Base-by-base conservation (phyloP, 345 rosid species). In the Gossypium herbaceum region DNA sequence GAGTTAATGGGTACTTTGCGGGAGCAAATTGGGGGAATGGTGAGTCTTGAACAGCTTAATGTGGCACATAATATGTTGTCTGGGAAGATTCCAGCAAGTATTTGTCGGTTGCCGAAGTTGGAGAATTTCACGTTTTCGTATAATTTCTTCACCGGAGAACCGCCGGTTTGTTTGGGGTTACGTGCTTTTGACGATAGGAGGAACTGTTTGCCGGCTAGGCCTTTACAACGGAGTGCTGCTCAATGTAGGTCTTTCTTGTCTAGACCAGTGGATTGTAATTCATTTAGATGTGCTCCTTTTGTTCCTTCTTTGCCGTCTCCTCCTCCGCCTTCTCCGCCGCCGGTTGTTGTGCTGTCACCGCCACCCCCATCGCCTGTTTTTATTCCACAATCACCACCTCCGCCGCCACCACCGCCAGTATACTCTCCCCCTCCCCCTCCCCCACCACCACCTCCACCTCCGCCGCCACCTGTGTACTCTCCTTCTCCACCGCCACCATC, bases 91-190 rank as follows among this genome's bases (percentile, higher is more conserved):
- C 97, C 96, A 45, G 81, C 84, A 51, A 85, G 91, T 44, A 81
- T 92, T 57, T 92, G 97, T 82, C 63, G 67, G 78, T 78, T 90
- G 56, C 96, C 93, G 0, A 86, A 84, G 57, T 76, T 92, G 81
- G 82, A 84, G 82, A 92, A 89, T 71, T 92, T 90, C 75, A 92
- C 95, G 8, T 90, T 68, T 72, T 84, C 90, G 17, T 84, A 88
- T 67, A 92, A 92, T 67, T 92, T 82, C 87, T 92, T 92, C 83
- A 90, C 87, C 1, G 97, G 96, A 1, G 94, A 92, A 66, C 82
- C 95, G 27, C 94, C 96, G 8, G 81, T 76, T 15, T 90, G 97
- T 80, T 81, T 89, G 77, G 20, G 82, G 3, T 76, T 90, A 65
- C 81, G 81, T 27, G 81, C 70, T 9, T 85, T 88, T 64, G 84